Base-by-base conservation (phyloP, 768 basidiomycete genomes). In the Amanita pallidorosea region DNA sequence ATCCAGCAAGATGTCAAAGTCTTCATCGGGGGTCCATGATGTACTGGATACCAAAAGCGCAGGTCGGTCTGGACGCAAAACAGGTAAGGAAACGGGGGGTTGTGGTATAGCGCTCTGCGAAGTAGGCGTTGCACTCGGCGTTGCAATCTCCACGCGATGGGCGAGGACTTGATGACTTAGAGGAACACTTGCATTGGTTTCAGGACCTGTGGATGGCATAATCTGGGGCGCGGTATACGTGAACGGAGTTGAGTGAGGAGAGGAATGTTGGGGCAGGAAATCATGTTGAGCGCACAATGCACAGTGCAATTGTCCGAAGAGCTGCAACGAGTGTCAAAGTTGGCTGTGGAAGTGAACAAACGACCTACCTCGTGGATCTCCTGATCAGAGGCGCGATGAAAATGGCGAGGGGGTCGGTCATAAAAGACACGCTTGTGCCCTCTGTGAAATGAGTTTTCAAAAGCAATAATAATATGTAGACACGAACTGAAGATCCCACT, bases 21-120 rank as follows among this genome's bases (percentile, higher is more conserved):
- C 93, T 63, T 99, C 96, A 59, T 99, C 96, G 5, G 90, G 80
- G 1, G 96, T 98, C 95, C 95, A 98, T 13, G 88, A 92, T 1
- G 96, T 99, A 56, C 90, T 89, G 20, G 88, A 91, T 23, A 99
- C 82, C 15, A 97, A 56, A 2, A 98, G 68, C 1, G 91, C 93
- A 4, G 92, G 90, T 51, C 94, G 73, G 55, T 91, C 88, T 2
- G 67, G 58, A 31, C 88, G 77, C 22, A 80, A 65, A n/a, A 60
- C 60, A 4, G 85, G 80, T 45, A 63, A 53, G 38, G 63, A 56
- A 17, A 72, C 54, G 53, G 68, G 59, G 15, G 62, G 57, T 51
- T 70, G 71, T 5, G 63, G 63, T 23, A 63, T 59, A 11, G 64
- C 54, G 12, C 58, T 55, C 40, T 58, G 60, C 15, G 61, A 57